Conservation (phyloP, 2,329 filamentous ascomycete genomes). For the Penicillium sp. region DNA sequence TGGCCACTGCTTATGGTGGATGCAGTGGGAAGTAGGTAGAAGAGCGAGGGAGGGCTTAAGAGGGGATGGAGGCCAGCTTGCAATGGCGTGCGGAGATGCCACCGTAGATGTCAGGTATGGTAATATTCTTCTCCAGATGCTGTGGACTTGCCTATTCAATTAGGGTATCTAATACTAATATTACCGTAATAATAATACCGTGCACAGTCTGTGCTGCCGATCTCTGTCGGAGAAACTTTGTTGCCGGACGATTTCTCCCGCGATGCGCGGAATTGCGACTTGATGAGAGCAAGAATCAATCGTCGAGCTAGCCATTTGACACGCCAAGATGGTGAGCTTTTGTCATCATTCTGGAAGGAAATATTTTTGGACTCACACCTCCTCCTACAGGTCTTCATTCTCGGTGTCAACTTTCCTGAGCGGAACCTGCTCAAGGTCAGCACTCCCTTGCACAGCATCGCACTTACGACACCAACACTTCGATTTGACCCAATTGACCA, state of each 20-base stretch:
- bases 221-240: constrained; percentile 35
- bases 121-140: neutral
- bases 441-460: constrained; percentile 11
- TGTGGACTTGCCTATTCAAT: accelerated
- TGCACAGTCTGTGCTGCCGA: constrained; percentile 11
- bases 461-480: constrained; percentile 1
- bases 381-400: constrained; percentile 71
- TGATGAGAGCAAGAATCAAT: constrained; percentile 13
- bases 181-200: neutral
- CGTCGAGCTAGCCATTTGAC: constrained; percentile 9
- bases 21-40: constrained; percentile 19
- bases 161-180: neutral
- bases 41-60: constrained; percentile 16
- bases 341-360: neutral
- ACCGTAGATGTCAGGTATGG: neutral
- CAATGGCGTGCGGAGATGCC: constrained; percentile 30
- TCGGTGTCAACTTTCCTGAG: constrained; percentile 85
- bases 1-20: constrained; percentile 21
- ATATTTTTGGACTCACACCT: neutral
- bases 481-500: constrained; percentile 4
- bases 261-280: constrained; percentile 19
- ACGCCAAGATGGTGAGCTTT: constrained; percentile 34
- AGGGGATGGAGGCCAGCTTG: constrained; percentile 37
- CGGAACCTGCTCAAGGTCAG: constrained; percentile 77
- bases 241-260: constrained; percentile 37